Percentiles rank a stretch among this genome's conserved stretches.
These are phyloP conservation scores for Salicornia ramosissima DNA, from an alignment of 148 eudicot species.

Conservation along the genomic window DNA sequence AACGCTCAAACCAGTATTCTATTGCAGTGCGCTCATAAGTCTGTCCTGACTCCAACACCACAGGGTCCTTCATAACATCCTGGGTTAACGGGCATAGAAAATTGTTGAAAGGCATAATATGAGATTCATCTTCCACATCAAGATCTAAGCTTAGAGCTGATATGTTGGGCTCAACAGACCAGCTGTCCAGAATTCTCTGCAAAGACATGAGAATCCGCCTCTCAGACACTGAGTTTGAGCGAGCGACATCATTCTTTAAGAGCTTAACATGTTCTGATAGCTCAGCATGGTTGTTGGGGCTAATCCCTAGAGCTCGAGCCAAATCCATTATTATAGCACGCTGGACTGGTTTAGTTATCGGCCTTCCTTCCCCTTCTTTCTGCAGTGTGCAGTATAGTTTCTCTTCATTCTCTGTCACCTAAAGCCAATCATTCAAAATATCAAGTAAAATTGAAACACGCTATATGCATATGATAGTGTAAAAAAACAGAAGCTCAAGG, in stretches of 20 bases:
- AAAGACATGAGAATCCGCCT: conserved; percentile 54
- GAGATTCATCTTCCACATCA: conserved; percentile 46
- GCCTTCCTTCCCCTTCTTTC: conserved; percentile 53
- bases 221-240: conserved; percentile 48
- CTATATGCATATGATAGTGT: not conserved
- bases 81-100: conserved; percentile 66
- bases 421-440: conserved; percentile 4
- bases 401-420: conserved; percentile 66
- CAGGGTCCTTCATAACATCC: conserved; percentile 76
- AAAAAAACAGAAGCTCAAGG: not conserved
- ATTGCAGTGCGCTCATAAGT: conserved; percentile 66
- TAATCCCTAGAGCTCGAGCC: conserved; percentile 61
- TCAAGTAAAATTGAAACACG: not conserved
- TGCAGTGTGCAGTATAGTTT: conserved; percentile 45
- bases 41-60: conserved; percentile 59
- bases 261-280: conserved; percentile 45
- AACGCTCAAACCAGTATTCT: conserved; percentile 62
- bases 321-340: conserved; percentile 66
- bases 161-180: conserved; percentile 41
- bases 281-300: conserved; percentile 37
- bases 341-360: conserved; percentile 49
- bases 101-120: conserved; percentile 56
- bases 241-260: conserved; percentile 44
- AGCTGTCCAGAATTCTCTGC: conserved; percentile 44
- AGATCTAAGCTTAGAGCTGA: conserved; percentile 37